Base-by-base conservation (phyloP, 2,329 filamentous ascomycete species). In the Microsporum audouinii region DNA sequence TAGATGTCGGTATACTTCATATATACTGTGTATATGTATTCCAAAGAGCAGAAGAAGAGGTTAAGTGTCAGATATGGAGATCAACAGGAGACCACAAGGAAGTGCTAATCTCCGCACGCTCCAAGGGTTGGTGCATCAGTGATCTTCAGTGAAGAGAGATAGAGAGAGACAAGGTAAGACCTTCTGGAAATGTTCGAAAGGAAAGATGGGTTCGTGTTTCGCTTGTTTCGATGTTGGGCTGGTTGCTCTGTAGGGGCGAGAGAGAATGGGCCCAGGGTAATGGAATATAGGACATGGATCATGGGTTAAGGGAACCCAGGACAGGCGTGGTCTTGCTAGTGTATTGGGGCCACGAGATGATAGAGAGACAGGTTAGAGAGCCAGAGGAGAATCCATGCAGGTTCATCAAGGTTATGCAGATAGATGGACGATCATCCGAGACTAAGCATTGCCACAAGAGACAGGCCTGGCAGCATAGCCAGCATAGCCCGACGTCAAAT, bases 391-490 rank as follows among this genome's bases (percentile, higher is more conserved):
- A 10, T 17, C 39, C 47, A 53, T 53, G 49, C 49, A 53, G 29
- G 49, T 34, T 34, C 27, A 53, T 53, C 49, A 53, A 53, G 49
- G 49, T 53, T 53, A 34, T 53, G 49, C 31, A 53, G 29, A 33
- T 10, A 53, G 49, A 8, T 53, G 49, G 49, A 53, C 49, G 49
- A 53, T 53, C 49, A 53, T 53, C 49, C 49, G 49, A 53, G 49
- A 34, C 49, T 53, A 53, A 53, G 49, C 49, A 53, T 53, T 53
- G 49, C 49, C 49, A 53, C 49, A 53, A 36, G 39, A 43, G 39
- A 5, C 39, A 43, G 39, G 43, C 23, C 43, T 23, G 23, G 17
- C 43, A 47, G 29, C 14, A 53, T 6, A 31, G 12, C 49, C 31
- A 53, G 49, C 49, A 34, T 34, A 31, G 45, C 49, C 27, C 23